Evolutionary conservation across 2,329 filamentous ascomycete genomes (phyloP), one percentile per base, ranked within the genome.

Genomic region (Aspergillus ustus): DNA sequence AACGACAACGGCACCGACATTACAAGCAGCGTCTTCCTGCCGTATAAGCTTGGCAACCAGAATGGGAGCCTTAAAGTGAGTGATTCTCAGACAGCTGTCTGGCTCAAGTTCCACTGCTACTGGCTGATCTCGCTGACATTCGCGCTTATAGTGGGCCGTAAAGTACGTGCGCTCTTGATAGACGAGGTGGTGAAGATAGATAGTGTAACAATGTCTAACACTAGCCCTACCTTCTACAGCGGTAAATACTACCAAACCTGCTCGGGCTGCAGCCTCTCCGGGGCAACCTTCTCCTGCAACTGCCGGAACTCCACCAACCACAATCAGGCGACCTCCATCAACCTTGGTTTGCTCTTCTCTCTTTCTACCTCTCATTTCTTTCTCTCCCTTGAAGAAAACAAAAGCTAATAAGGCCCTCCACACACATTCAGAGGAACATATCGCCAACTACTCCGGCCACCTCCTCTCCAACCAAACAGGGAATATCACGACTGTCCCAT

Each of bases 391-490:
- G 25, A 3, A 5, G 25, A 25, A 25, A 5, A 25, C 25, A 25
- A 25, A 25, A 25, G 6, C 25, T 25, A 25, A 25, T 9, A 8
- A 46, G 22, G 11, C 43, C 6, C 28, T 22, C 29, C 2, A 2
- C 2, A 22, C n/a, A 13, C 11, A 7, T 19, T 19, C 29, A 66
- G 64, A 66, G 62, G 53, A 66, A 31, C 57, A 64, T 34, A 66
- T 66, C 34, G 62, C 62, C 29, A 64, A 66, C 46, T 64, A 64
- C 40, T 43, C 62, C 7, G 64, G 64, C 4, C 62, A 64, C 29
- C 59, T 64, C 29, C 59, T 64, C 22, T 66, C 62, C 17, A 58
- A 60, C 54, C 56, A 62, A 22, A 53, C 60, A 25, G 62, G 64
- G 3, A 20, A 49, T 1, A 52, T 63, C n/a, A 60, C 44, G 2